Percentiles rank a stretch among this genome's conserved stretches.
These are phyloP conservation scores for Solanum chilense DNA, from an alignment of 257 asterid genomes.

Conservation along the genomic window DNA sequence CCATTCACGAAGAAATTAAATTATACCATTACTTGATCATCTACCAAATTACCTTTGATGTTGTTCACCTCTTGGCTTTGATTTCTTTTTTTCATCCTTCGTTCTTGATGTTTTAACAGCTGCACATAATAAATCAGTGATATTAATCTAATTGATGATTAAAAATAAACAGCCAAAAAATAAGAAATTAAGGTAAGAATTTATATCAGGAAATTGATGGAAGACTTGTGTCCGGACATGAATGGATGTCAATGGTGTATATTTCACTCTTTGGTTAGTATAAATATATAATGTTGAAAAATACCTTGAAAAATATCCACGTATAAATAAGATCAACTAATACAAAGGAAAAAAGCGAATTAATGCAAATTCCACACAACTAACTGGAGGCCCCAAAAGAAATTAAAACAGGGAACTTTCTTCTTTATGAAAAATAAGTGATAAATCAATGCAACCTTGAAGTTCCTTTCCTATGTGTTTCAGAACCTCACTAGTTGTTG, in stretches of 20 bases:
- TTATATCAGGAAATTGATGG: neutral
- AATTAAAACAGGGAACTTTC: neutral
- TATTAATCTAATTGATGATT: neutral
- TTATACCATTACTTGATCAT: neutral
- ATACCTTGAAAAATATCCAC: neutral
- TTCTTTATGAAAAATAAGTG: neutral
- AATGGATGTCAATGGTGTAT: neutral
- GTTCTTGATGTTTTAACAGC: neutral
- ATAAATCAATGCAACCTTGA: neutral
- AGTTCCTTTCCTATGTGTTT: neutral
- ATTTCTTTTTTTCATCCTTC: neutral
- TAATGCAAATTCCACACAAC: neutral
- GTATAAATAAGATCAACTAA: neutral
- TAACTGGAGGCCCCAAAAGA: neutral
- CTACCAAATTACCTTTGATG: neutral
- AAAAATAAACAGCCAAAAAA: neutral
- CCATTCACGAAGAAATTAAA: neutral
- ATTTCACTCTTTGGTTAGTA: neutral
- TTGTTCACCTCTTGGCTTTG: neutral
- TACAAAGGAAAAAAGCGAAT: neutral
- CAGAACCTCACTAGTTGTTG: neutral
- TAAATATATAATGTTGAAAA: neutral
- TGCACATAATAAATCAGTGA: neutral
- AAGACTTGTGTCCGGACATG: neutral
- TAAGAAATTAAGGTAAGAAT: neutral